Conservation (phyloP, 2,329 filamentous ascomycete genomes). For the Pyrenochaeta sp. region DNA sequence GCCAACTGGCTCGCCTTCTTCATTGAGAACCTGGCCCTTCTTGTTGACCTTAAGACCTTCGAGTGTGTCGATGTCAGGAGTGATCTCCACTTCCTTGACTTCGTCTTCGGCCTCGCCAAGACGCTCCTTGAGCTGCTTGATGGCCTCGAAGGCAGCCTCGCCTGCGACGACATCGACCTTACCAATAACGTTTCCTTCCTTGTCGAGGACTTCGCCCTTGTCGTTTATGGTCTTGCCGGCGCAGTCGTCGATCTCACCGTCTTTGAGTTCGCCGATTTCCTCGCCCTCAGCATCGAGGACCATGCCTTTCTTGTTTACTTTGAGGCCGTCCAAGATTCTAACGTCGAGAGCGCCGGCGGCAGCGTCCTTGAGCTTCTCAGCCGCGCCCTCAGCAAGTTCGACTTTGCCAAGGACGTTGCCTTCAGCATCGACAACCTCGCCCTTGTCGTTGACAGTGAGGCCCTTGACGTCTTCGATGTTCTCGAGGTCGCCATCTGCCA, state of each 20-base stretch:
- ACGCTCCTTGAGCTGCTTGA: slow-evolving; percentile 55
- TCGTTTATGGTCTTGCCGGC: slow-evolving; percentile 61
- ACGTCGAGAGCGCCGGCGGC: slow-evolving; percentile 53
- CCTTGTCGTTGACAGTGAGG: slow-evolving; percentile 60
- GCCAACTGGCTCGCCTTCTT: slow-evolving; percentile 63
- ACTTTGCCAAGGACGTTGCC: slow-evolving; percentile 61
- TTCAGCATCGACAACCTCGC: slow-evolving; percentile 60
- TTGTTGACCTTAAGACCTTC: slow-evolving; percentile 67
- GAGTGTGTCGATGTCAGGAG: slow-evolving; percentile 57
- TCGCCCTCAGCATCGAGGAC: slow-evolving; percentile 61
- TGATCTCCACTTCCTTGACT: slow-evolving; percentile 50
- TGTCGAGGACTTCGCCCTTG: slow-evolving; percentile 60
- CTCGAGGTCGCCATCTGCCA: slow-evolving; percentile 54
- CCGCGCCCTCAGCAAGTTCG: slow-evolving; percentile 59
- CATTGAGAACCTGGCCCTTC: slow-evolving; percentile 63
- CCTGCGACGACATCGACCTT: slow-evolving; percentile 59
- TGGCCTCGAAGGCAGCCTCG: slow-evolving; percentile 61
- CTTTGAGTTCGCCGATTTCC: slow-evolving; percentile 59
- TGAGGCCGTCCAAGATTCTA: slow-evolving; percentile 61
- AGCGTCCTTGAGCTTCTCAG: slow-evolving; percentile 56
- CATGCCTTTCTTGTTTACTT: slow-evolving; percentile 67
- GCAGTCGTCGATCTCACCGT: slow-evolving; percentile 55
- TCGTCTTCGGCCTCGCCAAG: slow-evolving; percentile 52
- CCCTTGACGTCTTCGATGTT: slow-evolving; percentile 56
- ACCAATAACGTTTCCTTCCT: slow-evolving; percentile 59